Percentiles rank a stretch among this genome's conserved stretches.
phyloP scores from a whole-genome alignment of 2,329 filamentous ascomycete species.

The Niveomyces coronatus region DNA sequence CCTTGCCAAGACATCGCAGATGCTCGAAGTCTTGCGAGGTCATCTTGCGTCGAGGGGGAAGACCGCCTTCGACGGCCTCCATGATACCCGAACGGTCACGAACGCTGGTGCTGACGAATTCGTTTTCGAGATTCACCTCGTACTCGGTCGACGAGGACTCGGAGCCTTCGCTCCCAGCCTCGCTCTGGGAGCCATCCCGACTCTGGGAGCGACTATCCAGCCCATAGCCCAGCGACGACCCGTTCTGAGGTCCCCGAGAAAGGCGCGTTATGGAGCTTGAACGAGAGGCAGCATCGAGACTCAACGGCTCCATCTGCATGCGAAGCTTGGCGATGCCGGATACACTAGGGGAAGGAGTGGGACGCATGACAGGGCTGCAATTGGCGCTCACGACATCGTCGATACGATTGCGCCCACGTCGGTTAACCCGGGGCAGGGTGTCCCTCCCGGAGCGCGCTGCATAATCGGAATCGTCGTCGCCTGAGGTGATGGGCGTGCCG shows the following conservation, averaged over 20 bases:
- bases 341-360: conserved; percentile 40
- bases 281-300: conserved; percentile 47
- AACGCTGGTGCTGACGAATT: conserved; percentile 66
- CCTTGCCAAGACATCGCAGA: conserved; percentile 87
- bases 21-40: conserved; percentile 82
- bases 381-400: conserved; percentile 52
- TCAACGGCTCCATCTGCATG: conserved; percentile 69
- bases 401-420: conserved; percentile 32
- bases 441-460: conserved; percentile 24
- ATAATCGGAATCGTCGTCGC: conserved; percentile 46
- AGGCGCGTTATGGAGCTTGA: conserved; percentile 46
- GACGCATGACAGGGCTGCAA: conserved; percentile 50
- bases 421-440: conserved; percentile 27
- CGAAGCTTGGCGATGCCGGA: conserved; percentile 78
- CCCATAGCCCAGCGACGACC: conserved; percentile 37
- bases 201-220: conserved; percentile 45
- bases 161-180: conserved; percentile 48
- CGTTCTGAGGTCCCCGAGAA: conserved; percentile 28
- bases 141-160: conserved; percentile 65
- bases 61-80: conserved; percentile 42
- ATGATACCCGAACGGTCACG: conserved; percentile 28
- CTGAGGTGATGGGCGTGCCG: conserved; percentile 42
- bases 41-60: conserved; percentile 66
- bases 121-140: conserved; percentile 72
- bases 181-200: conserved; percentile 44